These are phyloP conservation scores for Rhodotorula sp. DNA, from an alignment of 1,284 basidiomycete genomes.

Conservation along the genomic window DNA sequence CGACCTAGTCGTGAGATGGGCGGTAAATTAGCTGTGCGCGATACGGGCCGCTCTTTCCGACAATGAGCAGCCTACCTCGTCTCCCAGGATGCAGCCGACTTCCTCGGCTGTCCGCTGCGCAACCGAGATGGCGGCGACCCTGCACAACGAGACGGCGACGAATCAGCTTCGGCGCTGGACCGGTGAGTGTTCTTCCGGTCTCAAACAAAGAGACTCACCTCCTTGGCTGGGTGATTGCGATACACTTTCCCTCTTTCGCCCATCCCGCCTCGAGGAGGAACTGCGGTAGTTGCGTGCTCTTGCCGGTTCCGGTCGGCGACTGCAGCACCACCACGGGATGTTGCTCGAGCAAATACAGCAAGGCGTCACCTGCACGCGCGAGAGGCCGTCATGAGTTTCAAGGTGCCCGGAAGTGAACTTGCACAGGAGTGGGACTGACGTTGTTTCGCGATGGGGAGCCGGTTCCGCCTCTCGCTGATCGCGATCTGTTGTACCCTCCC, in stretches of 20 bases:
- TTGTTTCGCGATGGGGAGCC: constrained; percentile 85
- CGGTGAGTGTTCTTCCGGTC: no score
- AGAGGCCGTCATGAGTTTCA: not conserved
- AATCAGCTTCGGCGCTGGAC: not conserved
- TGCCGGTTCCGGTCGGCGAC: constrained; percentile 95
- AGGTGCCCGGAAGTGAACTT: not conserved
- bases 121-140: constrained; percentile 49
- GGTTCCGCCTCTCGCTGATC: constrained; percentile 70
- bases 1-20: constrained; percentile 42
- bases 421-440: constrained; percentile 55
- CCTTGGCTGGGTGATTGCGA: constrained; percentile 49
- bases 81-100: constrained; percentile 60
- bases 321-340: constrained; percentile 83
- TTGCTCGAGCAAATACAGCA: constrained; percentile 80
- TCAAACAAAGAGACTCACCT: constrained; percentile 7
- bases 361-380: constrained; percentile 61
- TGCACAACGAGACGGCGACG: not conserved
- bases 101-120: constrained; percentile 50
- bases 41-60: no score
- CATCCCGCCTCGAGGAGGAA: constrained; percentile 79
- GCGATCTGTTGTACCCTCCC: constrained; percentile 60
- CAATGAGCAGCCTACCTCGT: constrained; percentile 63
- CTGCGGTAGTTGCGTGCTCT: constrained; percentile 83
- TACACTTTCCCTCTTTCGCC: constrained; percentile 45
- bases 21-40: not conserved